Evolutionary conservation across 2,329 filamentous ascomycete genomes (phyloP).

Genomic region (Corinectria fuckeliana): DNA sequence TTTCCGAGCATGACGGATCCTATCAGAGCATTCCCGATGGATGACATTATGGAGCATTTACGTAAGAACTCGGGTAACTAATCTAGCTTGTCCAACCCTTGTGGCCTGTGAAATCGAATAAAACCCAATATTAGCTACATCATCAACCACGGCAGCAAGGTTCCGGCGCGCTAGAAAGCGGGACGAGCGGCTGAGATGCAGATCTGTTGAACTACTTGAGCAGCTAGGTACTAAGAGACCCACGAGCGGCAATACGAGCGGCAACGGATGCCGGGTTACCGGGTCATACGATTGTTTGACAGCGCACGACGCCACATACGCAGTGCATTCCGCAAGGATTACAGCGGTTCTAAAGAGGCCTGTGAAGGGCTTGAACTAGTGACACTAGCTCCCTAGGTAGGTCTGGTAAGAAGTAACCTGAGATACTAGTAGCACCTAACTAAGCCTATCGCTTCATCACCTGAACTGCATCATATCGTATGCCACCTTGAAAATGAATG

Average conservation of each 20-base stretch:
- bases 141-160: slow-evolving; percentile 1
- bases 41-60: too few species aligned
- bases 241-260: background rate
- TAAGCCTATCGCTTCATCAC: too few species aligned
- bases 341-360: background rate
- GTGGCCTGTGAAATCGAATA: too few species aligned
- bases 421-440: too few species aligned
- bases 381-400: too few species aligned
- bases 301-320: background rate
- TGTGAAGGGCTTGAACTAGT: too few species aligned
- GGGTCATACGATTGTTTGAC: background rate
- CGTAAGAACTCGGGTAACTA: too few species aligned
- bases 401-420: too few species aligned
- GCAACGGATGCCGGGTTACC: background rate
- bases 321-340: background rate
- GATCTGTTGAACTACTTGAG: background rate
- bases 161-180: background rate
- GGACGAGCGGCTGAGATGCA: background rate
- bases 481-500: background rate
- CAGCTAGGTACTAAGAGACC: background rate
- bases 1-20: too few species aligned
- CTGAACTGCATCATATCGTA: background rate
- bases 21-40: too few species aligned
- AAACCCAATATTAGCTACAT: too few species aligned
- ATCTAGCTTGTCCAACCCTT: too few species aligned